A percentile compares a stretch with the other conserved stretches of the same genome.
These are phyloP conservation scores for Tuber melanosporum DNA, from an alignment of 495 filamentous ascomycete species.

Conservation along the genomic window DNA sequence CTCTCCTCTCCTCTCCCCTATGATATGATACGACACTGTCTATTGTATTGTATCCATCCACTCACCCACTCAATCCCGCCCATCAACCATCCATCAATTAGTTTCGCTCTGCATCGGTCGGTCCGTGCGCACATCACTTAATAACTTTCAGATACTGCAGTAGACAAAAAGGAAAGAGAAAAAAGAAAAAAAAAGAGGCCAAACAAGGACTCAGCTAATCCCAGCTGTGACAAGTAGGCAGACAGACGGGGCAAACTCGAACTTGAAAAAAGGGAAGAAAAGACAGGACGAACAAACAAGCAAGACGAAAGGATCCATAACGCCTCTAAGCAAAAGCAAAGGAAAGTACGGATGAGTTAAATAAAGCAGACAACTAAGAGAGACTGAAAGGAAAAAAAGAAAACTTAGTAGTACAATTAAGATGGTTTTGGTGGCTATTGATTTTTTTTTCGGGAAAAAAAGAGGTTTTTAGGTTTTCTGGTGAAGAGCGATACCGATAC, in stretches of 20 bases:
- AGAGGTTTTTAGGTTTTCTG: background rate
- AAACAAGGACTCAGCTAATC: background rate
- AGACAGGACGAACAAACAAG: background rate
- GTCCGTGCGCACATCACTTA: background rate
- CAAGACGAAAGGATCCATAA: background rate
- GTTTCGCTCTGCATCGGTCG: background rate
- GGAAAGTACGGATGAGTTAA: conserved; percentile 22
- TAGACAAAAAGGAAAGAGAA: background rate
- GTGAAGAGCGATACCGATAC: background rate
- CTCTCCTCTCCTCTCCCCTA: background rate
- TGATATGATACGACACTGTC: conserved; percentile 4
- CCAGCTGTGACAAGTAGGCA: background rate
- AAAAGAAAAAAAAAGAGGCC: background rate
- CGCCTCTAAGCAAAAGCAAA: conserved; percentile 24
- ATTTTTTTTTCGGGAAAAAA: background rate
- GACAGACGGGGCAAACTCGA: background rate
- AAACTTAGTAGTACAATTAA: conserved; percentile 24
- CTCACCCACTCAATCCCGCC: conserved; percentile 6
- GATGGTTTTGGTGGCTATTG: background rate
- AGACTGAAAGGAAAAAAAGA: conserved; percentile 14
- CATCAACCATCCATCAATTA: conserved; percentile 10
- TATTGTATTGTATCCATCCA: background rate
- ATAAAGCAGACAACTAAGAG: conserved; percentile 23
- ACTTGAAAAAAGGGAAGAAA: conserved; percentile 4
- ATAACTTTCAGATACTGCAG: background rate